Evolutionary conservation across 2,329 filamentous ascomycete genomes (phyloP).

Genomic region (Incumbomyces delicatus): DNA sequence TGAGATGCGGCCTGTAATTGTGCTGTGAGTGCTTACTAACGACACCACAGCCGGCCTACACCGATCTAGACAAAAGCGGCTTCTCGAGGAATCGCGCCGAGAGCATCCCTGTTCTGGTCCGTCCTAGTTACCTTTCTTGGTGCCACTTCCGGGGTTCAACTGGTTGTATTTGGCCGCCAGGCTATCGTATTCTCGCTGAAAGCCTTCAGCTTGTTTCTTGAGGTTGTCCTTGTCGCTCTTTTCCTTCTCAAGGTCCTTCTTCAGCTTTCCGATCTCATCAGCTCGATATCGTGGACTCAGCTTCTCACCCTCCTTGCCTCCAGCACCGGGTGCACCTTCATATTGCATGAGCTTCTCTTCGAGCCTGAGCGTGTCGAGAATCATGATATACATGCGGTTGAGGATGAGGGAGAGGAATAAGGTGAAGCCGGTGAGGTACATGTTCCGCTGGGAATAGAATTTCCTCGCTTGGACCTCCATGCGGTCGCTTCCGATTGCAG

Average conservation of each 20-base stretch:
- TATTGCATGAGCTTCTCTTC: conserved; percentile 83
- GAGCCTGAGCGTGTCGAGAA: conserved; percentile 79
- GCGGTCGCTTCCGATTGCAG: conserved; percentile 80
- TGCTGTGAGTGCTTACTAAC: too few species aligned
- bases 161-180: conserved; percentile 72
- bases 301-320: conserved; percentile 61
- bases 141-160: conserved; percentile 29
- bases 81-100: too few species aligned
- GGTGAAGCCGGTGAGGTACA: conserved; percentile 99
- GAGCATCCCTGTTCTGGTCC: too few species aligned
- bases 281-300: conserved; percentile 62
- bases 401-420: conserved; percentile 95
- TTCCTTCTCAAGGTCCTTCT: conserved; percentile 59
- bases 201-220: conserved; percentile 82
- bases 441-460: conserved; percentile 99
- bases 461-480: conserved; percentile 99
- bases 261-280: conserved; percentile 67
- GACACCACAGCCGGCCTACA: too few species aligned
- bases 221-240: conserved; percentile 75
- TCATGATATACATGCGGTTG: conserved; percentile 98
- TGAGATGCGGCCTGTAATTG: too few species aligned
- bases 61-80: too few species aligned
- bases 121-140: conserved; percentile 40
- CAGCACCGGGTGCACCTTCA: conserved; percentile 55
- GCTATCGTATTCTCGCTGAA: conserved; percentile 75